A percentile compares a stretch with the other conserved stretches of the same genome.
These are phyloP conservation scores for Saksenaea vasiformis DNA, from an alignment of 371 early-diverging fungal genomes.

Conservation along the genomic window DNA sequence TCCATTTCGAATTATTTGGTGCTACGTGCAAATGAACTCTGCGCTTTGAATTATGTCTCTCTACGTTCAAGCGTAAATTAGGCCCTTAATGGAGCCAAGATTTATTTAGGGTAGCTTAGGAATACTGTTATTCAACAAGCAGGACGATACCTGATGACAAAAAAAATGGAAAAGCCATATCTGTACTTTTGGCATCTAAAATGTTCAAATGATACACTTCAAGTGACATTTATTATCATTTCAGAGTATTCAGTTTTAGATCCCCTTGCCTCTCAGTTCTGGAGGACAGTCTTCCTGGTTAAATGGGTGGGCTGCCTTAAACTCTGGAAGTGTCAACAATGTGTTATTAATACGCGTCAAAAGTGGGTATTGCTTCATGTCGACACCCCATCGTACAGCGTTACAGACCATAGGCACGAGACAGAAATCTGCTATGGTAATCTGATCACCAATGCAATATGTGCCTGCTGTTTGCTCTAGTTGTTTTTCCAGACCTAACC, in stretches of 20 bases:
- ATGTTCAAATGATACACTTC: too few relatives aligned
- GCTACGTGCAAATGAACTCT: too few relatives aligned
- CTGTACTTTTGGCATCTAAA: too few relatives aligned
- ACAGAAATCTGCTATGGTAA: constrained; percentile 86
- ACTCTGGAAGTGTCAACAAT: constrained; percentile 63
- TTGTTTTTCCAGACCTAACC: constrained; percentile 65
- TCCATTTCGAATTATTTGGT: too few relatives aligned
- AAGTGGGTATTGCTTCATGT: constrained; percentile 71
- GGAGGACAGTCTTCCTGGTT: constrained; percentile 77
- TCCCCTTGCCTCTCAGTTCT: constrained; percentile 35
- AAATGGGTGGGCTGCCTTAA: constrained; percentile 69
- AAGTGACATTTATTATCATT: too few relatives aligned
- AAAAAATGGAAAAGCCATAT: too few relatives aligned
- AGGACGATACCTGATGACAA: too few relatives aligned
- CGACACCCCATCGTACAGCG: constrained; percentile 72
- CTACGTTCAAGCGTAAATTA: too few relatives aligned
- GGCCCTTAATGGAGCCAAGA: too few relatives aligned
- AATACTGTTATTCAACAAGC: too few relatives aligned
- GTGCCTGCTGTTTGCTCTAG: constrained; percentile 63
- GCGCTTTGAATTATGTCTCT: too few relatives aligned
- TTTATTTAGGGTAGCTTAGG: too few relatives aligned
- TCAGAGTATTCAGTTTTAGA: background rate
- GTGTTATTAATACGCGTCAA: constrained; percentile 60
- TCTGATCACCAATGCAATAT: constrained; percentile 80
- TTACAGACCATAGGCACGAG: constrained; percentile 85